phyloP scores from a whole-genome alignment of 208 protist species.

The Vickermania ingenoplastis region DNA sequence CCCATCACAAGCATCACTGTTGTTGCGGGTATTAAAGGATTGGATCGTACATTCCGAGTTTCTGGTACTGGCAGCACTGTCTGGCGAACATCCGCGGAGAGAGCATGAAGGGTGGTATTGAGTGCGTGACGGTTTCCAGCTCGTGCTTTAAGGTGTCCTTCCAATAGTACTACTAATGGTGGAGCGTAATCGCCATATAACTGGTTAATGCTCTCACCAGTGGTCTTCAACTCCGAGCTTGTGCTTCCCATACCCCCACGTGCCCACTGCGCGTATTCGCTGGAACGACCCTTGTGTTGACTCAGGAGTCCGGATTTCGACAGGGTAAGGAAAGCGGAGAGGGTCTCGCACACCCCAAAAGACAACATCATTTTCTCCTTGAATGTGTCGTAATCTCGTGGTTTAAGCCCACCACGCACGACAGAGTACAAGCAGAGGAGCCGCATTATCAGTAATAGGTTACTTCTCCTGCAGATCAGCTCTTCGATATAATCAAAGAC shows the following conservation, averaged over 20 bases:
- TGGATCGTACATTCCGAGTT: no score
- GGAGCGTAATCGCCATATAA: constrained; percentile 69
- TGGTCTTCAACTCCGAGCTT: constrained; percentile 30
- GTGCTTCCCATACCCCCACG: constrained; percentile 48
- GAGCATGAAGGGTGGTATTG: no score
- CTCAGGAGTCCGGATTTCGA: constrained; percentile 50
- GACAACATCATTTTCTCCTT: constrained; percentile 76
- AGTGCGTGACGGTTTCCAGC: no score
- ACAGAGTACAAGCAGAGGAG: constrained; percentile 76
- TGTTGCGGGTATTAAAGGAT: constrained; percentile 18
- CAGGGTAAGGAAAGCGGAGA: constrained; percentile 42
- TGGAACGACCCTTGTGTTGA: constrained; percentile 25
- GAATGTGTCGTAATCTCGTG: constrained; percentile 48
- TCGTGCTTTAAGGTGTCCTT: constrained; percentile 7
- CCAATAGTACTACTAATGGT: constrained; percentile 45
- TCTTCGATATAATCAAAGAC: constrained; percentile 78
- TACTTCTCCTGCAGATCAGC: constrained; percentile 47
- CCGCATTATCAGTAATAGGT: constrained; percentile 49
- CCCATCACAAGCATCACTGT: constrained; percentile 90
- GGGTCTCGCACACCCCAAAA: constrained; percentile 74
- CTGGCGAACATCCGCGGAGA: no score
- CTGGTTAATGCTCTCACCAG: constrained; percentile 63
- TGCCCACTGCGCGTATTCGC: constrained; percentile 41
- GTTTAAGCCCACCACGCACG: constrained; percentile 69
- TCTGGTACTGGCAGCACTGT: no score